Base-by-base conservation (phyloP, 345 rosid species). In the Boechera retrofracta region DNA sequence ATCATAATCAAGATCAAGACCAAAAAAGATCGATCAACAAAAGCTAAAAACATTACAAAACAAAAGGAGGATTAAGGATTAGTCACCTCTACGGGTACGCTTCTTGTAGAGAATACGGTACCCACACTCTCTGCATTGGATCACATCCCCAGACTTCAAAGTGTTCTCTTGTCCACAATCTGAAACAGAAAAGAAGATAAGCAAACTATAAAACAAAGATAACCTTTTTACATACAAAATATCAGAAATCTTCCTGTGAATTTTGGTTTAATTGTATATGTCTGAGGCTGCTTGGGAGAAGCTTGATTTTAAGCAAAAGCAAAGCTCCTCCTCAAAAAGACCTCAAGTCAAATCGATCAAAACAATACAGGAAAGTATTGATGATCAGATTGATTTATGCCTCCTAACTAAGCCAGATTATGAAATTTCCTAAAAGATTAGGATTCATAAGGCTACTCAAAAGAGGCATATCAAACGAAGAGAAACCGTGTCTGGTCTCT, bases 31-130 rank as follows among this genome's bases (percentile, higher is more conserved):
- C 1, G 21, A 3, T 8, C 18, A 10, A 79, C 49, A 36, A 53
- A 72, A 13, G 18, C 44, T 16, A 31, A 36, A n/a, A 24, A 51
- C 31, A 12, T 11, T 16, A 4, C 48, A 6, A 31, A 4, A 49
- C 24, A 41, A 45, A 29, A 64, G 39, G 13, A 7, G 6, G 51
- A 10, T 1, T 24, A 26, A 48, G 1, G 36, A 49, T 62, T 12
- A 63, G 44, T 15, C 69, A 92, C 98, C 87, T 75, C 94, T 83
- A 56, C 97, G 97, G 58, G 97, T 93, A 48, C 98, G 94, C 85
- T 93, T 90, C 87, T 93, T 89, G 84, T 90, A 93, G n/a, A 90
- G 85, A 33, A 93, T 93, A 75, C 97, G 93, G 67, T 90, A 93
- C 31, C 97, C 98, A 56, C 98, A 90, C 81, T 93, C 97, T 4